Evolutionary conservation across 2,329 filamentous ascomycete species (phyloP), one percentile per base, ranked within the genome.

Genomic region (Didymella pinodella): DNA sequence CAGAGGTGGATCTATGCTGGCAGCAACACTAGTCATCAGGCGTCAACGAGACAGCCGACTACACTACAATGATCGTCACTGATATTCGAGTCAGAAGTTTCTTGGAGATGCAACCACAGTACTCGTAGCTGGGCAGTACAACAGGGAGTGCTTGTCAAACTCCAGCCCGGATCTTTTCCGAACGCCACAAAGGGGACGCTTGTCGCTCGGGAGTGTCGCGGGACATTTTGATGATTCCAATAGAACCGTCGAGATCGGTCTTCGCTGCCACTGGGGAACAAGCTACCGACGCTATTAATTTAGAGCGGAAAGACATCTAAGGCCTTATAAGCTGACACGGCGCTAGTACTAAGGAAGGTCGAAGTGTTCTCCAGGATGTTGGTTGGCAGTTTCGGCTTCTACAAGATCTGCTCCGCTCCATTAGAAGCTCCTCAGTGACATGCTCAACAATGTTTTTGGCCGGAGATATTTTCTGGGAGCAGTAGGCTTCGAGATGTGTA

Each of bases 171-270:
- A 10, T 12, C n/a, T 11, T 28, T 11, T 14, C 14, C 20, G 18
- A 16, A 18, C 40, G 43, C 34, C 44, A 46, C 56, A 40, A 32
- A 11, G 45, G 45, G 46, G 38, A 59, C 26, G 26, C 40, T 59
- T 59, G 45, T 40, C 50, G 45, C 56, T 41, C 49, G 45, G 56
- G 29, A 54, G 40, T 41, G 40, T 25, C 22, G 49, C 50, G 40
- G 38, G 40, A 48, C 14, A 11, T 28, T 41, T 7, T 40, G 16
- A 6, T 46, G n/a, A 34, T 41, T 28, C 31, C 40, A 54, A 36
- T 32, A n/a, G 6, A 31, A 40, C 20, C 8, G n/a, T 38, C n/a
- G 20, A 48, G 22, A 38, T 25, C 44, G 25, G 6, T 26, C 3
- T 20, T 12, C 32, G 18, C 43, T 29, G 18, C 48, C 34, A 25